Percentiles rank a stretch among this genome's conserved stretches.
Evolutionary conservation across 2,329 filamentous ascomycete genomes (phyloP).

Genomic region (Xylariaceae sp.): DNA sequence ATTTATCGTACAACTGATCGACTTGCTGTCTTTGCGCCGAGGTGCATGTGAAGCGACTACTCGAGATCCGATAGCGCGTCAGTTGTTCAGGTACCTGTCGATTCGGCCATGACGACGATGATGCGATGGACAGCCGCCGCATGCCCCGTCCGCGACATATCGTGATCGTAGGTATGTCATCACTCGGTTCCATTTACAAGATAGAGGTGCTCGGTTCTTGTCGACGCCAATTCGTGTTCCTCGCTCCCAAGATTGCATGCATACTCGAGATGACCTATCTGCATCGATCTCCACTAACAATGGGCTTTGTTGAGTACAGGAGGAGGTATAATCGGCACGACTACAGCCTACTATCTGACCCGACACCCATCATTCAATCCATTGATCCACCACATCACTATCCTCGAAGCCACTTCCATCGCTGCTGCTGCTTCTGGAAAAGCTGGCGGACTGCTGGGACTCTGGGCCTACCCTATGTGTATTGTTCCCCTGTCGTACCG

Average conservation of each 20-base stretch:
- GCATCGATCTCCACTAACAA: no score
- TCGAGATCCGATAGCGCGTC: no score
- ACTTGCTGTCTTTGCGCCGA: no score
- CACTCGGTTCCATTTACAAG: not conserved
- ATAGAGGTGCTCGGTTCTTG: not conserved
- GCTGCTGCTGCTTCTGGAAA: conserved; percentile 94
- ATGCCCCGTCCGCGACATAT: conserved; percentile 33
- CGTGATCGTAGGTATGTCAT: conserved; percentile 31
- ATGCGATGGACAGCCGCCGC: conserved; percentile 28
- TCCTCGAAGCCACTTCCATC: conserved; percentile 82
- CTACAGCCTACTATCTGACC: conserved; percentile 87
- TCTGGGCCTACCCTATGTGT: conserved; percentile 85
- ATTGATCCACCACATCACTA: conserved; percentile 71
- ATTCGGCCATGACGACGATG: conserved; percentile 20
- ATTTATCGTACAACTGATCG: no score
- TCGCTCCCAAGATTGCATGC: not conserved
- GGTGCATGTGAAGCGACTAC: no score
- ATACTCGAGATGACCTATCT: no score
- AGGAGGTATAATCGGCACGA: conserved; percentile 89
- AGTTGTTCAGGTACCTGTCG: no score
- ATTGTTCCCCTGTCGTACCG: conserved; percentile 84
- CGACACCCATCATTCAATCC: conserved; percentile 80
- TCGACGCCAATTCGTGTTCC: not conserved
- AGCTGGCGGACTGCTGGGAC: conserved; percentile 82
- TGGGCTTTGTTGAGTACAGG: conserved; percentile 46